Percentiles rank a stretch among this genome's conserved stretches.
Conservation (phyloP, 1,284 basidiomycete species). For the Malassezia yamatoensis region DNA sequence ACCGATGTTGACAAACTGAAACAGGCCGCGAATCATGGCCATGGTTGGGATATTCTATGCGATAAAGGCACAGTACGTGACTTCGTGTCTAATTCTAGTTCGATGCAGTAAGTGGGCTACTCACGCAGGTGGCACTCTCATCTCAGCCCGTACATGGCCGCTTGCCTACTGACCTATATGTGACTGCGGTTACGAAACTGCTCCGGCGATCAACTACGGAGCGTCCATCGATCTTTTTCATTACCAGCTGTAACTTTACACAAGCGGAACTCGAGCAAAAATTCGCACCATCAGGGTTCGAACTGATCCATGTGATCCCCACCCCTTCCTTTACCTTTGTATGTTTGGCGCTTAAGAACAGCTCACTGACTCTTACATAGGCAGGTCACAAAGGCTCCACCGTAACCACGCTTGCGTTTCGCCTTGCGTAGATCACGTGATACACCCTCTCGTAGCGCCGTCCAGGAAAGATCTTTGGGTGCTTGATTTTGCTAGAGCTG, state of each 20-base stretch:
- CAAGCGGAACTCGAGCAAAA: constrained; percentile 62
- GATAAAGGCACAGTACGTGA: constrained; percentile 46
- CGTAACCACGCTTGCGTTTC: constrained; percentile 32
- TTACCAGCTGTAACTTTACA: constrained; percentile 79
- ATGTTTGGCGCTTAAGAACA: background rate
- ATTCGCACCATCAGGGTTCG: constrained; percentile 51
- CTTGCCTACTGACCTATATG: constrained; percentile 59
- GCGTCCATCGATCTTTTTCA: constrained; percentile 59
- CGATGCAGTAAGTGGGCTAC: constrained; percentile 54
- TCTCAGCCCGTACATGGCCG: constrained; percentile 56
- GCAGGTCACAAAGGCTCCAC: constrained; percentile 31
- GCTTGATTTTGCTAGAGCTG: background rate
- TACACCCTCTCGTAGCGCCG: background rate
- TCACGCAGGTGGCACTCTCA: constrained; percentile 58
- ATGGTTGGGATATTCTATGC: constrained; percentile 46
- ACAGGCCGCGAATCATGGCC: constrained; percentile 13
- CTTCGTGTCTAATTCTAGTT: constrained; percentile 52
- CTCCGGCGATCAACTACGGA: background rate
- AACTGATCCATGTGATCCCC: constrained; percentile 30
- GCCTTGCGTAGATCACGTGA: constrained; percentile 18
- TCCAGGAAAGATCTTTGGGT: too few species aligned
- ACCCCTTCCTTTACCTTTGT: constrained; percentile 36
- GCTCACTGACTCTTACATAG: constrained; percentile 2
- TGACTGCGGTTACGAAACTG: constrained; percentile 55
- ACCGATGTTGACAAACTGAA: constrained; percentile 9